Evolutionary conservation across 306 rosid genomes (phyloP).

Genomic region (Dalbergia cultrata): DNA sequence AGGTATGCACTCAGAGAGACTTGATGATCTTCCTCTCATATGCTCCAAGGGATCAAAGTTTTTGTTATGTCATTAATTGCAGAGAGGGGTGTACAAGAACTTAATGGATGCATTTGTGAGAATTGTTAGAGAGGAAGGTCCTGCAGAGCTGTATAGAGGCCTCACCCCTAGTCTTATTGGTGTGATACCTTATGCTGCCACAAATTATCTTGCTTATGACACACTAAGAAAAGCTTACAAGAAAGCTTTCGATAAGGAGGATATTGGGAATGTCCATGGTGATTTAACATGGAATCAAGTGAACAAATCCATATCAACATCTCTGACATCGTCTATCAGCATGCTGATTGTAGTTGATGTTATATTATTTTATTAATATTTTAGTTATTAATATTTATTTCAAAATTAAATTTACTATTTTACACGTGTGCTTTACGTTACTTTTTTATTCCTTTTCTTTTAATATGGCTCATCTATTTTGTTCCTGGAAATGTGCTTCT

Average conservation of each 20-base stretch:
- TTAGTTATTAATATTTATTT: too few relatives aligned
- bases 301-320: conserved; percentile 3
- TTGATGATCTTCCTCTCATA: neutral
- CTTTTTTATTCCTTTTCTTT: too few relatives aligned
- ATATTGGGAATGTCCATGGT: conserved; percentile 59
- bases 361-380: too few relatives aligned
- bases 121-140: conserved; percentile 71
- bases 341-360: conserved; percentile 17
- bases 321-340: conserved; percentile 21
- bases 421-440: too few relatives aligned
- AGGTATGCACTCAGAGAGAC: conserved; percentile 50
- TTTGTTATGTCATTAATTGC: conserved; percentile 26
- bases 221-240: conserved; percentile 66
- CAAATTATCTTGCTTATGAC: conserved; percentile 82
- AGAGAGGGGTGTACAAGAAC: conserved; percentile 79
- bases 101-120: conserved; percentile 63
- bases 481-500: too few relatives aligned
- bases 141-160: conserved; percentile 82
- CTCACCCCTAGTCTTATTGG: conserved; percentile 83
- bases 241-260: conserved; percentile 59
- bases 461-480: too few relatives aligned
- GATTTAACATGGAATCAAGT: conserved; percentile 12
- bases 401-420: too few relatives aligned
- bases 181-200: conserved; percentile 82
- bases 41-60: conserved; percentile 6